Conservation (phyloP, 805 yeast species). For the Pichia membranifaciens region DNA sequence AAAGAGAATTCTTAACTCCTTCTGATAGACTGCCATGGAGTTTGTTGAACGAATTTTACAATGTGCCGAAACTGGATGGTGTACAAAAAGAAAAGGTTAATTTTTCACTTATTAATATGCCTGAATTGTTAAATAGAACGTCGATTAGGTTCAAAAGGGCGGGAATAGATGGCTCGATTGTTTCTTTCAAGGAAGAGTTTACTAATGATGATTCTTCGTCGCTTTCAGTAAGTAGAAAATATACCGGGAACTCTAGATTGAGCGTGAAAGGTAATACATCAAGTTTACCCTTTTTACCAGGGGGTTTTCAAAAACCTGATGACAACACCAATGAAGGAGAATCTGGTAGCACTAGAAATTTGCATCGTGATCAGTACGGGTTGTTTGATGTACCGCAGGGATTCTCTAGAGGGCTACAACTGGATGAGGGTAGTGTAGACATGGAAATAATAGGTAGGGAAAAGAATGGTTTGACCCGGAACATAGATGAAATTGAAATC, state of each 20-base stretch:
- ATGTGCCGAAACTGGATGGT: conserved; percentile 34
- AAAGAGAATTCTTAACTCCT: conserved; percentile 53
- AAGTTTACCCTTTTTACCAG: conserved; percentile 87
- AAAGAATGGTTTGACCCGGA: not conserved
- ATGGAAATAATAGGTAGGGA: conserved; percentile 10
- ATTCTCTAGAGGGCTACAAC: conserved; percentile 59
- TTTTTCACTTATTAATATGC: conserved; percentile 47
- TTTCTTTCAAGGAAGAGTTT: conserved; percentile 55
- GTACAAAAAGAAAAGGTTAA: conserved; percentile 20
- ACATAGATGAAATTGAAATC: conserved; percentile 8
- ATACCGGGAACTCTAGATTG: conserved; percentile 51
- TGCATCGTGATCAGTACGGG: conserved; percentile 70
- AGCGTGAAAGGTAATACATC: conserved; percentile 64
- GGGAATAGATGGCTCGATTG: conserved; percentile 72
- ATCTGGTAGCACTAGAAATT: conserved; percentile 26
- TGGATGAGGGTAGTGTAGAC: conserved; percentile 15
- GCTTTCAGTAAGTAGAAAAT: conserved; percentile 63
- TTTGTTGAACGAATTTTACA: conserved; percentile 63
- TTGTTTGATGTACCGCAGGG: conserved; percentile 82
- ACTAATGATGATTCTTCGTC: conserved; percentile 41
- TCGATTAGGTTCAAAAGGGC: conserved; percentile 59
- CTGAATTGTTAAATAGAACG: conserved; percentile 59
- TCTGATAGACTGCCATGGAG: conserved; percentile 60
- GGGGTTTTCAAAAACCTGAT: conserved; percentile 43
- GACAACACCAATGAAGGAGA: conserved; percentile 33